Evolutionary conservation across 2,329 filamentous ascomycete species (phyloP), one percentile per base, ranked within the genome.

Genomic region (Xylariaceae sp.): DNA sequence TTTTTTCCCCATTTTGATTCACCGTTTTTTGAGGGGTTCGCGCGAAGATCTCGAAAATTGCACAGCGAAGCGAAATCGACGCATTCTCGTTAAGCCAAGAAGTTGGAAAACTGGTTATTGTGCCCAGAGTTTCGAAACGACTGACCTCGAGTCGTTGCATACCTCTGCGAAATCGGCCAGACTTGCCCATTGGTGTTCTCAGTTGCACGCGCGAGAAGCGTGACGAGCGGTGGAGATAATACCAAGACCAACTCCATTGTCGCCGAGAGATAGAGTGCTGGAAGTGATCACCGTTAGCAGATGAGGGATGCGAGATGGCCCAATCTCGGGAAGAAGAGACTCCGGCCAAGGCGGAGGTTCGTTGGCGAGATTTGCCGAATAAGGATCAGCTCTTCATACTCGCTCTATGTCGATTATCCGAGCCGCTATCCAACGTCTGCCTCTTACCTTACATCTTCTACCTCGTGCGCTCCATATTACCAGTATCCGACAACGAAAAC

Each of bases 361-460:
- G 69, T 44, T 73, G 72, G 72, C 62, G 66, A 56, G 73, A 75
- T 57, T 65, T 75, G 7, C 73, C 73, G 30, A 73, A 74, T 57
- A 75, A 74, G 62, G 68, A 70, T 64, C 74, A 75, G 49, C 68
- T 74, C 18, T 70, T 74, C 60, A 69, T 74, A 53, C 66, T 73
- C 0, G 67, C 72, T 7, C 66, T 74, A 44, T 74, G 73, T 54
- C 70, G 71, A 23, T 60, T 74, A 1, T 87, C 85, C 1, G 87
- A 89, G 66, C 86, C 86, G 1, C 74, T 90, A 50, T 87, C 86
- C 0, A 86, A 88, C 66, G 87, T 87, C 9, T 84, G 80, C 15
- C 74, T 88, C 3, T 79, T 86, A 44, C 82, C 86, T 1, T 90
- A 90, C 71, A 80, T 91, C 70, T 90, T 88, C 74, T 89, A 88